These are phyloP conservation scores for Hapsidospora chrysogenum DNA, from an alignment of 495 filamentous ascomycete genomes.

Conservation along the genomic window DNA sequence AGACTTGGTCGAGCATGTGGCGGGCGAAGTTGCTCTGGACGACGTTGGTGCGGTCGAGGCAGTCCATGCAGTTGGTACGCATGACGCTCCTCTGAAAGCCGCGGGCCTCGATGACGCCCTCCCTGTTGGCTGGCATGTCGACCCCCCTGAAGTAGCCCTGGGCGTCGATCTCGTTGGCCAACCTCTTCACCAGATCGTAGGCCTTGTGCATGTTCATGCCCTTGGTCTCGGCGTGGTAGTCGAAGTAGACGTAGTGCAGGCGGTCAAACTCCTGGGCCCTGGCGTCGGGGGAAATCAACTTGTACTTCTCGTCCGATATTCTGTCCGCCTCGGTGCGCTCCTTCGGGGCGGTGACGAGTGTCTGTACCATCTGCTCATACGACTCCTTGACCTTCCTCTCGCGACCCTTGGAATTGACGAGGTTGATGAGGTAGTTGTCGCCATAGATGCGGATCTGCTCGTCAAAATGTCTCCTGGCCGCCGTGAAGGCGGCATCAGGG, in stretches of 20 bases:
- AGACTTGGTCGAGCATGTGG: slow-evolving; percentile 70
- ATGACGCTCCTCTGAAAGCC: slow-evolving; percentile 72
- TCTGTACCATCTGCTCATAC: slow-evolving; percentile 74
- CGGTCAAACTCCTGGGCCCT: slow-evolving; percentile 45
- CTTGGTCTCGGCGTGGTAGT: slow-evolving; percentile 96
- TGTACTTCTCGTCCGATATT: slow-evolving; percentile 61
- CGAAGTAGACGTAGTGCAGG: slow-evolving; percentile 92
- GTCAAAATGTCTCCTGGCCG: slow-evolving; percentile 71
- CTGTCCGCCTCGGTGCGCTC: slow-evolving; percentile 41
- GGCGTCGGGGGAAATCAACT: slow-evolving; percentile 47
- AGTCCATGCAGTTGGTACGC: slow-evolving; percentile 98
- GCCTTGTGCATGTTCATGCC: slow-evolving; percentile 86
- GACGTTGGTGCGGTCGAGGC: slow-evolving; percentile 92
- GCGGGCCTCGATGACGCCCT: slow-evolving; percentile 60
- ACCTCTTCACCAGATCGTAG: slow-evolving; percentile 64
- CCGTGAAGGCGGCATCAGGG: slow-evolving; percentile 62
- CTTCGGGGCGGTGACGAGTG: slow-evolving; percentile 48
- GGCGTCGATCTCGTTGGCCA: slow-evolving; percentile 49
- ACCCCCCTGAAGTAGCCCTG: slow-evolving; percentile 89
- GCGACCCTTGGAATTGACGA: slow-evolving; percentile 87
- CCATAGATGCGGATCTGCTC: slow-evolving; percentile 88
- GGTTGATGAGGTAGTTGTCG: slow-evolving; percentile 90
- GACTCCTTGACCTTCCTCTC: slow-evolving; percentile 77
- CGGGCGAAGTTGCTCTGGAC: slow-evolving; percentile 91
- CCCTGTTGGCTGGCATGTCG: slow-evolving; percentile 53